Evolutionary conservation across 306 rosid genomes (phyloP).

Genomic region (Acmispon strigosus): DNA sequence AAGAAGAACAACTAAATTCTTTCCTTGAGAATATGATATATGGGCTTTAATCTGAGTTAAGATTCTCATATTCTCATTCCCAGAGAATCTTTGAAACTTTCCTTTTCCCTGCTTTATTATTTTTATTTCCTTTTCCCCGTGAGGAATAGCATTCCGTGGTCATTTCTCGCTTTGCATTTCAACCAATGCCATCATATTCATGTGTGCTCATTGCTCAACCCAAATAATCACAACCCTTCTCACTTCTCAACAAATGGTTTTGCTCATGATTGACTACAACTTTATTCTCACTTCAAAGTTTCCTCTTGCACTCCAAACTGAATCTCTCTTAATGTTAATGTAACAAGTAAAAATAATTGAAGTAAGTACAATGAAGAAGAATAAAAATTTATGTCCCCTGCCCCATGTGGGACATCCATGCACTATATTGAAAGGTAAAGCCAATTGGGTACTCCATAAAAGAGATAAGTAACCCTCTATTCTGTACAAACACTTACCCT

Average conservation of each 20-base stretch:
- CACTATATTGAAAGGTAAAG: constrained; percentile 22
- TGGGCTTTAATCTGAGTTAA: constrained; percentile 58
- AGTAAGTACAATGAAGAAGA: constrained; percentile 36
- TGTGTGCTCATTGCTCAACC: constrained; percentile 49
- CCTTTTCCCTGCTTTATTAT: constrained; percentile 19
- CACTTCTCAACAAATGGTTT: constrained; percentile 16
- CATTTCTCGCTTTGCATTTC: constrained; percentile 74
- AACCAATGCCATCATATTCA: constrained; percentile 44
- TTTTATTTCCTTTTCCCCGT: constrained; percentile 24
- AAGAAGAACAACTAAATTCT: constrained; percentile 68
- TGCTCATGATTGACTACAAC: constrained; percentile 40
- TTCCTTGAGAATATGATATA: constrained; percentile 79
- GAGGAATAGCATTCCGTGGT: constrained; percentile 97
- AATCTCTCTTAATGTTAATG: constrained; percentile 28
- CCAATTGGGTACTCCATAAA: constrained; percentile 24
- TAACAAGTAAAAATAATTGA: constrained; percentile 22
- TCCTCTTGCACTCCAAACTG: constrained; percentile 28
- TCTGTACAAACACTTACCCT: constrained; percentile 26
- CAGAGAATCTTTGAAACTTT: constrained; percentile 44
- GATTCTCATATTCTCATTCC: constrained; percentile 76
- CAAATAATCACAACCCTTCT: constrained; percentile 9
- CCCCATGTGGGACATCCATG: constrained; percentile 32
- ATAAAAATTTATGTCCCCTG: constrained; percentile 25
- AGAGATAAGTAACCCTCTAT: constrained; percentile 25
- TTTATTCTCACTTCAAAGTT: constrained; percentile 38